Evolutionary conservation across 305 asterid genomes (phyloP).

Genomic region (Ilex paraguariensis): DNA sequence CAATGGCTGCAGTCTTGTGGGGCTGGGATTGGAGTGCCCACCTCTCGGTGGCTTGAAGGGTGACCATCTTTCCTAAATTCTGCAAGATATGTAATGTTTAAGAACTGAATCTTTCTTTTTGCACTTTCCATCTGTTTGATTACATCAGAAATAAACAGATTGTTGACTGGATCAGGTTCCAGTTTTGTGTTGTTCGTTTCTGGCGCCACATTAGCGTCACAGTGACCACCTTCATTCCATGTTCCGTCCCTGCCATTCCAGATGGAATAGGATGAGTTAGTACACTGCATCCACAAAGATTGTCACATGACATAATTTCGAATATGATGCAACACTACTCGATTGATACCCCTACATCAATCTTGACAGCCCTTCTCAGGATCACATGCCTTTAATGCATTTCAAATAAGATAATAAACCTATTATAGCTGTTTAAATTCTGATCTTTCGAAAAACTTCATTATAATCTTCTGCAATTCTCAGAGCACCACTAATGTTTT

Average conservation of each 20-base stretch:
- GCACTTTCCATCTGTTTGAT: constrained; percentile 38
- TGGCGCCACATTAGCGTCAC: constrained; percentile 45
- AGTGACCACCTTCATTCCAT: constrained; percentile 72
- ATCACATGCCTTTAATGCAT: too few species aligned
- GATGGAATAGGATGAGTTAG: not conserved
- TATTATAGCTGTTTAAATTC: not conserved
- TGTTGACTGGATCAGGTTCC: constrained; percentile 41
- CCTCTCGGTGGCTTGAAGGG: constrained; percentile 71
- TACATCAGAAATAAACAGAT: constrained; percentile 36
- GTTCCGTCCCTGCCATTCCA: constrained; percentile 50
- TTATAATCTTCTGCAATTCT: too few species aligned
- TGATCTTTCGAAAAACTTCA: too few species aligned
- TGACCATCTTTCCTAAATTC: constrained; percentile 69
- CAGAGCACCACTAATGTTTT: too few species aligned
- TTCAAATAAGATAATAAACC: too few species aligned
- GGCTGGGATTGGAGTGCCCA: constrained; percentile 49
- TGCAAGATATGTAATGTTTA: constrained; percentile 65
- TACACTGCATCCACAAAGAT: not conserved
- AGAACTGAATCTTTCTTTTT: constrained; percentile 22
- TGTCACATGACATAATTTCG: too few species aligned
- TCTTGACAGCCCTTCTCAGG: too few species aligned
- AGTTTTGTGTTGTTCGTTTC: constrained; percentile 37
- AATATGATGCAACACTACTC: too few species aligned
- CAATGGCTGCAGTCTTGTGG: constrained; percentile 95
- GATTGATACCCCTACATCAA: too few species aligned